Evolutionary conservation across 2,329 filamentous ascomycete species (phyloP).

Genomic region (Sordariomycetes sp.): DNA sequence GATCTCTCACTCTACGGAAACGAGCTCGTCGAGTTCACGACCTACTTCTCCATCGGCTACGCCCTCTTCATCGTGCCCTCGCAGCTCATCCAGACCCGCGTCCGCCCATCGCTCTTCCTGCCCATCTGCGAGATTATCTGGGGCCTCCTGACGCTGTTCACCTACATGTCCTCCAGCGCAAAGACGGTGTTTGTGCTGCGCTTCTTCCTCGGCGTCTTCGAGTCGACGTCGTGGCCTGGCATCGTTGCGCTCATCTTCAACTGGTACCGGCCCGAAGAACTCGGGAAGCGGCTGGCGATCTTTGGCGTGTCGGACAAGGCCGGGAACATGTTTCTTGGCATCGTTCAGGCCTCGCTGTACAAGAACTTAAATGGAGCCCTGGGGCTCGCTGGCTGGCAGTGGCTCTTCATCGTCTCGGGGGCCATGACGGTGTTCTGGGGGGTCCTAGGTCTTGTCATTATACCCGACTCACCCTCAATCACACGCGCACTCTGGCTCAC

Average conservation of each 20-base stretch:
- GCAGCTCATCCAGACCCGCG: conserved; percentile 25
- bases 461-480: conserved; percentile 18
- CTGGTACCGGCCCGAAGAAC: conserved; percentile 31
- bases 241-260: conserved; percentile 27
- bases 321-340: conserved; percentile 28
- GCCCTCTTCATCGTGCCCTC: conserved; percentile 33
- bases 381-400: conserved; percentile 12
- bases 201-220: conserved; percentile 30
- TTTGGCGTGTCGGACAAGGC: too few species aligned
- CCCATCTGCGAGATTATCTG: conserved; percentile 24
- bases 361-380: conserved; percentile 23
- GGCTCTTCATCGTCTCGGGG: conserved; percentile 33
- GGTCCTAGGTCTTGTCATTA: conserved; percentile 19
- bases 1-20: conserved; percentile 41
- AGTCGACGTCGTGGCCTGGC: conserved; percentile 24
- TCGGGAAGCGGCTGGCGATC: conserved; percentile 21
- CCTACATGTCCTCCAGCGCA: conserved; percentile 18
- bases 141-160: conserved; percentile 12
- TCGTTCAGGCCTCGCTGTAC: conserved; percentile 30
- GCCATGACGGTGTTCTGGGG: conserved; percentile 20
- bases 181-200: conserved; percentile 25
- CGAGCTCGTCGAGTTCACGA: conserved; percentile 39
- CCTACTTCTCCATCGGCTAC: conserved; percentile 50
- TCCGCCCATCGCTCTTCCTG: conserved; percentile 27
- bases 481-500: conserved; percentile 18